Evolutionary conservation across 2,329 filamentous ascomycete genomes (phyloP).

Genomic region (Cladophialophora psammophila): DNA sequence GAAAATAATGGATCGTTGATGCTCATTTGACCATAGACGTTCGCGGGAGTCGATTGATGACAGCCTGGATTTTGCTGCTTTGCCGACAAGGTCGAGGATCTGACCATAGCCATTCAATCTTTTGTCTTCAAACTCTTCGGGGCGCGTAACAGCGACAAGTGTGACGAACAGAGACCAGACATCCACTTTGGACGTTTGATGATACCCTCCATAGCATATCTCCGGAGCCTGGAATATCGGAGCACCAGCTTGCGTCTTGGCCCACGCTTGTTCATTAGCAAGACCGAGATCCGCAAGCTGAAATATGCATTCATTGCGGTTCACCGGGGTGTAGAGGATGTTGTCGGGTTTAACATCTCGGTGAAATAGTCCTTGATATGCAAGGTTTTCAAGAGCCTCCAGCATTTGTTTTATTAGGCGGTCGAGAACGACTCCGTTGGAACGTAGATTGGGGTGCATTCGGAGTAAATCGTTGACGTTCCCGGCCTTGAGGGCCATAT

Average conservation of each 20-base stretch:
- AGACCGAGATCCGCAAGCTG: slow-evolving; percentile 41
- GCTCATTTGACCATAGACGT: too few relatives aligned
- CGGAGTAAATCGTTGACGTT: too few relatives aligned
- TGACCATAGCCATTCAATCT: too few relatives aligned
- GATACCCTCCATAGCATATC: slow-evolving; percentile 4
- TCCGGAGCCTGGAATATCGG: slow-evolving; percentile 39
- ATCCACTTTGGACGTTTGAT: slow-evolving; percentile 40
- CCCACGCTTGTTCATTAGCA: slow-evolving; percentile 22
- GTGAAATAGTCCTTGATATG: slow-evolving; percentile 33
- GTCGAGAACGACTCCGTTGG: too few relatives aligned
- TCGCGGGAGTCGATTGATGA: too few relatives aligned
- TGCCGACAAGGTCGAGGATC: too few relatives aligned
- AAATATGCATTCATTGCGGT: slow-evolving; percentile 30
- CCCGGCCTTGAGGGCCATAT: too few relatives aligned
- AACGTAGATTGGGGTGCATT: too few relatives aligned
- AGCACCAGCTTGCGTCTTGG: slow-evolving; percentile 28
- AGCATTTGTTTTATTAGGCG: slow-evolving; percentile 35
- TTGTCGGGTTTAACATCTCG: slow-evolving; percentile 41
- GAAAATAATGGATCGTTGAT: too few relatives aligned
- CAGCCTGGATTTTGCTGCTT: too few relatives aligned
- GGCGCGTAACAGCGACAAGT: too few relatives aligned
- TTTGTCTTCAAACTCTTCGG: too few relatives aligned
- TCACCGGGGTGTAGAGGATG: slow-evolving; percentile 39
- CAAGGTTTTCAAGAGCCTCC: slow-evolving; percentile 39
- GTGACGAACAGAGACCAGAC: slow-evolving; percentile 31